Evolutionary conservation across 306 rosid genomes (phyloP).

Genomic region (Rosa rugosa): DNA sequence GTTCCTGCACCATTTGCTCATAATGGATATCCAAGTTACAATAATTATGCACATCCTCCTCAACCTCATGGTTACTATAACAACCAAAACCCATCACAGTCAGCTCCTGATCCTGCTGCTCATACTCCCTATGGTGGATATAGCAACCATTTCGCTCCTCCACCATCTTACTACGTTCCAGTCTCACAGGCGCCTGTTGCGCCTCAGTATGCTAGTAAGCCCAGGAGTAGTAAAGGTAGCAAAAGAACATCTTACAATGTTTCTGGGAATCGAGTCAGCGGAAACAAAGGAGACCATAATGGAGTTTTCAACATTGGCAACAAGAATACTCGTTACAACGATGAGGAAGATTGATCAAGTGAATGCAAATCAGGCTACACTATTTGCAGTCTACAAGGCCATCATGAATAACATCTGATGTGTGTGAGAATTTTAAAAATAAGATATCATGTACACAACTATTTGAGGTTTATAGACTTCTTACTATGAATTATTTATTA

Average conservation of each 20-base stretch:
- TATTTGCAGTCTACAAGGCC: not conserved
- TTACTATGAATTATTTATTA: no score
- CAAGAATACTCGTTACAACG: not conserved
- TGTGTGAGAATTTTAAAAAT: no score
- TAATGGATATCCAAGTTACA: slow-evolving; percentile 4
- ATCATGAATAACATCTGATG: not conserved
- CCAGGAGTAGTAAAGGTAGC: not conserved
- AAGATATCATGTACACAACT: no score
- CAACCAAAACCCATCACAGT: not conserved
- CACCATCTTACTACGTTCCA: not conserved
- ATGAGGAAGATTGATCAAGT: not conserved
- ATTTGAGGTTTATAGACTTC: no score
- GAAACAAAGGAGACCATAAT: slow-evolving; percentile 11
- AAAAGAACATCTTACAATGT: not conserved
- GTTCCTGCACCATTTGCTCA: slow-evolving; percentile 3
- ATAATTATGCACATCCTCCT: slow-evolving; percentile 7
- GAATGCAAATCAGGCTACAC: not conserved
- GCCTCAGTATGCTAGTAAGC: not conserved
- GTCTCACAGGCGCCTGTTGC: not conserved
- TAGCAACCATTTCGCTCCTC: not conserved
- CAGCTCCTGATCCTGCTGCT: slow-evolving; percentile 5
- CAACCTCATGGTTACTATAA: not conserved
- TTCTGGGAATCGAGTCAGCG: slow-evolving; percentile 12
- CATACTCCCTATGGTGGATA: slow-evolving; percentile 3
- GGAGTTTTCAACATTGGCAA: slow-evolving; percentile 15